Percentiles rank a stretch among this genome's conserved stretches.
These are phyloP conservation scores for Fagus sylvatica DNA, from an alignment of 306 rosid species.

Conservation along the genomic window DNA sequence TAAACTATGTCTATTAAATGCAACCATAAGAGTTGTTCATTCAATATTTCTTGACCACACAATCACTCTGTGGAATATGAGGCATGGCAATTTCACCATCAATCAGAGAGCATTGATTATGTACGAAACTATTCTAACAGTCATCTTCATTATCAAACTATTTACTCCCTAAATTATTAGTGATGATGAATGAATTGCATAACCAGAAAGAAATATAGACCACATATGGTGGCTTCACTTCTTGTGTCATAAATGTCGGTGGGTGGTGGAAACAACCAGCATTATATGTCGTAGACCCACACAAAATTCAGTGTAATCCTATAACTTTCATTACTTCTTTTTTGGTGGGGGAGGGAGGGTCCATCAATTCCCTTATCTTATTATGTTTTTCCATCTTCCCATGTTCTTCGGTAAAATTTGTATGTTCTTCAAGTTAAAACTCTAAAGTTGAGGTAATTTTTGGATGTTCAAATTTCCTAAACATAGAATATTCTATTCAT, in stretches of 20 bases:
- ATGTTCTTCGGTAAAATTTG: too few relatives aligned
- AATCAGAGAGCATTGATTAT: conserved; percentile 5
- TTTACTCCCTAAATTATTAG: conserved; percentile 12
- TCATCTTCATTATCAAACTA: conserved; percentile 7
- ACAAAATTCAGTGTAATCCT: conserved; percentile 19
- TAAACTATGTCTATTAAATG: conserved; percentile 28
- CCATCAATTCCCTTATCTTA: too few relatives aligned
- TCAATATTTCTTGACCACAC: conserved; percentile 23
- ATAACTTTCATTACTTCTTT: background rate
- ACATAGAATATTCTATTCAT: conserved; percentile 4
- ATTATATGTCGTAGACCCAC: conserved; percentile 21
- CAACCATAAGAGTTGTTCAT: conserved; percentile 11
- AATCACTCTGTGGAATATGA: conserved; percentile 20
- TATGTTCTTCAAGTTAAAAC: too few relatives aligned
- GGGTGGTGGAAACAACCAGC: conserved; percentile 25
- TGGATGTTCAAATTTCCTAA: conserved; percentile 15
- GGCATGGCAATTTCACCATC: conserved; percentile 3
- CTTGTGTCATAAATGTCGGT: conserved; percentile 17
- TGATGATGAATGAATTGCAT: conserved; percentile 9
- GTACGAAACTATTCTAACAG: conserved; percentile 8
- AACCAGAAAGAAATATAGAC: conserved; percentile 28
- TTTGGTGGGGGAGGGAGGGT: background rate
- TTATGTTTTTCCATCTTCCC: too few relatives aligned
- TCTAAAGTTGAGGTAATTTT: background rate
- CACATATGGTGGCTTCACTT: conserved; percentile 30